A percentile compares a stretch with the other conserved stretches of the same genome.
Evolutionary conservation across 1,284 basidiomycete genomes (phyloP).

Genomic region (Somion occarium): DNA sequence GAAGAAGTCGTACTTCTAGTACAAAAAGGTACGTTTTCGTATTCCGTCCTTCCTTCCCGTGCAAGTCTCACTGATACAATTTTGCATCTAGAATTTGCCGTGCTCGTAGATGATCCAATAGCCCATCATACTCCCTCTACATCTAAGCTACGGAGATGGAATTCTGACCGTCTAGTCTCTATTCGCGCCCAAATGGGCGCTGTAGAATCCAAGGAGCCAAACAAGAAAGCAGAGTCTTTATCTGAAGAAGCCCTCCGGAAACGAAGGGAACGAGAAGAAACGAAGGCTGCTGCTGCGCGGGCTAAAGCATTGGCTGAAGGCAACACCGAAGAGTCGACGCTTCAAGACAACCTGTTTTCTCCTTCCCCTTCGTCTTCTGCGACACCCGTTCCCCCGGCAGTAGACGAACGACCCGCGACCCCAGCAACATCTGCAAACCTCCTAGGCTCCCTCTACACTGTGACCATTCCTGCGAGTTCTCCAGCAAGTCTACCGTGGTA

Average conservation of each 20-base stretch:
- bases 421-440: slow-evolving; percentile 1
- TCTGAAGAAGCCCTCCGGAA: slow-evolving; percentile 61
- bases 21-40: slow-evolving; percentile 54
- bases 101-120: slow-evolving; percentile 70
- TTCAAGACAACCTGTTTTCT: slow-evolving; percentile 4
- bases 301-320: slow-evolving; percentile 28
- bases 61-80: not conserved
- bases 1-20: slow-evolving; percentile 92
- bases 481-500: slow-evolving; percentile 58
- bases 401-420: slow-evolving; percentile 19
- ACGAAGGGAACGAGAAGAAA: slow-evolving; percentile 65
- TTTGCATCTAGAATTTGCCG: slow-evolving; percentile 57
- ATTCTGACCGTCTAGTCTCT: slow-evolving; percentile 40
- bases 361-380: slow-evolving; percentile 1
- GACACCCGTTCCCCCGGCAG: slow-evolving; percentile 10
- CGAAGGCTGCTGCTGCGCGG: slow-evolving; percentile 36
- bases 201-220: slow-evolving; percentile 35
- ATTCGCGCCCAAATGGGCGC: slow-evolving; percentile 42
- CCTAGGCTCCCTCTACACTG: slow-evolving; percentile 39
- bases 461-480: slow-evolving; percentile 62
- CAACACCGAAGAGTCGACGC: slow-evolving; percentile 6
- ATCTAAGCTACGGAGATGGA: slow-evolving; percentile 52
- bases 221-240: slow-evolving; percentile 30
- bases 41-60: not conserved
- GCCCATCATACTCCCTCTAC: slow-evolving; percentile 59